Evolutionary conservation across 345 rosid species (phyloP).

Genomic region (Raphanus sativus): DNA sequence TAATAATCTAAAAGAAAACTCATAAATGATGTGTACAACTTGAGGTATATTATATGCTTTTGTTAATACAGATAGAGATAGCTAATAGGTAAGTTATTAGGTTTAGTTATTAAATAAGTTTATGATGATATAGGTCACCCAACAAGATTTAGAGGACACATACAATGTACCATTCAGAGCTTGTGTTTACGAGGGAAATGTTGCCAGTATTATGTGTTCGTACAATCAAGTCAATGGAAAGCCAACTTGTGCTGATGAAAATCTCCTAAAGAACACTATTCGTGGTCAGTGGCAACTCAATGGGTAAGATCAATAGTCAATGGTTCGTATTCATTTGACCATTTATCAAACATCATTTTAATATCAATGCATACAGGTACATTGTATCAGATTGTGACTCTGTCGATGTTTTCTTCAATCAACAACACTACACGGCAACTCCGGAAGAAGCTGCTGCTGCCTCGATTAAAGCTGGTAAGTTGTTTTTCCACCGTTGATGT

Average conservation of each 20-base stretch:
- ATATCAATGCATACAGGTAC: slow-evolving; percentile 45
- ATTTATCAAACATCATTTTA: not conserved
- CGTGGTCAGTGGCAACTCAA: slow-evolving; percentile 88
- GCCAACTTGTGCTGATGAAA: slow-evolving; percentile 90
- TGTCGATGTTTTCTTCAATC: slow-evolving; percentile 65
- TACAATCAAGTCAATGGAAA: slow-evolving; percentile 95
- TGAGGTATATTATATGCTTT: not conserved
- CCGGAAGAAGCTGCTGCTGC: slow-evolving; percentile 88
- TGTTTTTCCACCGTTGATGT: not conserved
- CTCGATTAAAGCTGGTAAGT: slow-evolving; percentile 73
- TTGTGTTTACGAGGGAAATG: slow-evolving; percentile 83
- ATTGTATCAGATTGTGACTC: slow-evolving; percentile 95
- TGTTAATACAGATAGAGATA: not conserved
- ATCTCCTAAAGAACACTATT: slow-evolving; percentile 71
- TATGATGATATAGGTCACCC: slow-evolving; percentile 60
- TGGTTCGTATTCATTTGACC: not conserved
- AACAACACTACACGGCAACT: slow-evolving; percentile 73
- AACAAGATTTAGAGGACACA: slow-evolving; percentile 91
- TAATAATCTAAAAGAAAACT: slow-evolving; percentile 1
- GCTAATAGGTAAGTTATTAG: not conserved
- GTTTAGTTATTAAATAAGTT: not conserved
- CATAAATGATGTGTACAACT: not conserved
- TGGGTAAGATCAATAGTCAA: slow-evolving; percentile 49
- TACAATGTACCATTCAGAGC: slow-evolving; percentile 80
- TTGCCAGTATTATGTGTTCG: slow-evolving; percentile 97